Evolutionary conservation across 1,284 basidiomycete genomes (phyloP), one percentile per base, ranked within the genome.

Genomic region (Leccinum proliferum): DNA sequence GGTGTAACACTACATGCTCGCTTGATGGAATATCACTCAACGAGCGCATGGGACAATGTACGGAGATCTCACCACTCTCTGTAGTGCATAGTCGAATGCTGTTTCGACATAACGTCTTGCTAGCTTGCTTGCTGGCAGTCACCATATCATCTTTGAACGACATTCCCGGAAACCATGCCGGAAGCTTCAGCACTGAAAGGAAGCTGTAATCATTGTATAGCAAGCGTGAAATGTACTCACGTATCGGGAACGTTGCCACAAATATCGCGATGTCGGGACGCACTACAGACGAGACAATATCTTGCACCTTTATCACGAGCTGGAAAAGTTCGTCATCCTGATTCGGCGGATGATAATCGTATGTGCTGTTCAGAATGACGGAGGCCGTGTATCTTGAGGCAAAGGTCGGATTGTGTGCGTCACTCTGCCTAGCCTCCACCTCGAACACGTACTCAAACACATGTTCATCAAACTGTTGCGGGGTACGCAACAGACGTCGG

Each of bases 191-290:
- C 15, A 67, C 65, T 66, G 6, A 14, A 11, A 18, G 15, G 0
- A 35, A 18, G 9, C 4, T 29, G 52, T 39, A 35, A 32, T 15
- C 12, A 15, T 34, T 15, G 14, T 41, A 15, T 15, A 6, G 50
- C 25, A 41, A 3, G 15, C 1, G 35, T 12, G 5, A 1, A 34
- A 39, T 39, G 41, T 37, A 50, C 70, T 53, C 39, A 69, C 68
- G 7, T 1, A 50, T 32, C 1, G 69, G 69, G 29, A 69, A 67
- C 3, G 67, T 41, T 12, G 15, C 57, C 7, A 64, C 21, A 4
- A 3, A 64, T 7, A 64, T 32, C 10, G 57, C 57, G 5, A 14
- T 34, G n/a, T 58, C 57, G 9, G 57, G 41, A 32, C 57, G 57
- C 43, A 58, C 57, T 8, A 58, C 43, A 15, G 41, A 46, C 9